Percentiles rank a stretch among this genome's conserved stretches.
Conservation (phyloP, 768 basidiomycete species). For the Psilocybe subaeruginosa region DNA sequence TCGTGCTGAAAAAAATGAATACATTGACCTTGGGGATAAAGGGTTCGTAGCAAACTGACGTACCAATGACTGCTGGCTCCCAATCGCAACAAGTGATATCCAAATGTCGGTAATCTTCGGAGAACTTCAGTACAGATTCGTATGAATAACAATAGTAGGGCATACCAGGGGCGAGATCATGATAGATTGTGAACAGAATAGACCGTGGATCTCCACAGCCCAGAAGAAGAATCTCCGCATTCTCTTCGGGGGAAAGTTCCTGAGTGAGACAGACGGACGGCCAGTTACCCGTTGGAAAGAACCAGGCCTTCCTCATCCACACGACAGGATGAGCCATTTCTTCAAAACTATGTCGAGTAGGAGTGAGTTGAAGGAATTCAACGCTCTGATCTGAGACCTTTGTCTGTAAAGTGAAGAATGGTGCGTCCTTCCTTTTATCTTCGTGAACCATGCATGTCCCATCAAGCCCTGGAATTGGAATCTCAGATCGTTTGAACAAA, state of each 20-base stretch:
- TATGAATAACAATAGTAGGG: background rate
- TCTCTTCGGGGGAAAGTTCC: conserved; percentile 47
- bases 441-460: too few relatives aligned
- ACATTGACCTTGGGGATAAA: background rate
- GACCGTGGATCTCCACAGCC: conserved; percentile 62
- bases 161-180: conserved; percentile 30
- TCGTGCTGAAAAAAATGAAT: conserved; percentile 36
- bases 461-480: too few relatives aligned
- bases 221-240: conserved; percentile 53
- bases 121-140: background rate
- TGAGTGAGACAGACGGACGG: conserved; percentile 52
- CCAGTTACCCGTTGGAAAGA: conserved; percentile 66
- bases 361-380: too few relatives aligned
- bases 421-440: too few relatives aligned
- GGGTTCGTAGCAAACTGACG: background rate
- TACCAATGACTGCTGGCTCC: conserved; percentile 51
- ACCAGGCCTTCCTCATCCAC: conserved; percentile 49
- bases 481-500: too few relatives aligned
- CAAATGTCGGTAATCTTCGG: conserved; percentile 26
- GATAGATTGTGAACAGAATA: conserved; percentile 50
- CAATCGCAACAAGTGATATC: conserved; percentile 57
- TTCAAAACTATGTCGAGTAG: background rate
- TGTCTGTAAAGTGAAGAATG: too few relatives aligned
- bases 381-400: too few relatives aligned
- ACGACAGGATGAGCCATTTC: conserved; percentile 46